Percentiles rank a stretch among this genome's conserved stretches.
Evolutionary conservation across 805 yeast genomes (phyloP).

Genomic region (Helenozyma baotianmanensis): DNA sequence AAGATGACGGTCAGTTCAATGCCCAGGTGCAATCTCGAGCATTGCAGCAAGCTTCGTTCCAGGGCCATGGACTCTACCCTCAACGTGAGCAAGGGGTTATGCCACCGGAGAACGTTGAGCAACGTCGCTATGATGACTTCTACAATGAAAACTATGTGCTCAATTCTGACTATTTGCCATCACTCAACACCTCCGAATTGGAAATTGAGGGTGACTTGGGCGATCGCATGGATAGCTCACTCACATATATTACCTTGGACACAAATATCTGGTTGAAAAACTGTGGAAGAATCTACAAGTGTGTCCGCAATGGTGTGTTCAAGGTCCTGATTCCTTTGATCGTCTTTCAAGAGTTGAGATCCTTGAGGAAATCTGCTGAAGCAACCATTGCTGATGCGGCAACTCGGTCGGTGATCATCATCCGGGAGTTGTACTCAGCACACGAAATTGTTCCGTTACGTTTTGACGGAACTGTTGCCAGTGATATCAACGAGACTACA

Average conservation of each 20-base stretch:
- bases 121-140: conserved; percentile 16
- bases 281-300: conserved; percentile 70
- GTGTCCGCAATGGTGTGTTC: conserved; percentile 56
- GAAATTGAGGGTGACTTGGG: conserved; percentile 48
- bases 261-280: conserved; percentile 80
- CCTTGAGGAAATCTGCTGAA: conserved; percentile 66
- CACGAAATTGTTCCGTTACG: conserved; percentile 54
- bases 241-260: conserved; percentile 62
- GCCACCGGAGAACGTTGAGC: conserved; percentile 4
- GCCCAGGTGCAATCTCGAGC: not conserved
- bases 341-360: conserved; percentile 73
- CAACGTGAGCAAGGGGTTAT: conserved; percentile 6
- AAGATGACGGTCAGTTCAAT: conserved; percentile 15
- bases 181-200: conserved; percentile 6
- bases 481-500: conserved; percentile 63
- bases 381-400: conserved; percentile 76
- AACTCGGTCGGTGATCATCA: conserved; percentile 70
- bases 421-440: conserved; percentile 60
- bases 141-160: conserved; percentile 20
- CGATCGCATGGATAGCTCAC: conserved; percentile 50
- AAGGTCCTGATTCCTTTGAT: conserved; percentile 65
- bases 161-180: conserved; percentile 17
- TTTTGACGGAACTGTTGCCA: conserved; percentile 66
- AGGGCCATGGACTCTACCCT: conserved; percentile 6
- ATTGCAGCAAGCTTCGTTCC: conserved; percentile 4